These are phyloP conservation scores for Huiozyma naganishii DNA, from an alignment of 805 yeast genomes.

Conservation along the genomic window DNA sequence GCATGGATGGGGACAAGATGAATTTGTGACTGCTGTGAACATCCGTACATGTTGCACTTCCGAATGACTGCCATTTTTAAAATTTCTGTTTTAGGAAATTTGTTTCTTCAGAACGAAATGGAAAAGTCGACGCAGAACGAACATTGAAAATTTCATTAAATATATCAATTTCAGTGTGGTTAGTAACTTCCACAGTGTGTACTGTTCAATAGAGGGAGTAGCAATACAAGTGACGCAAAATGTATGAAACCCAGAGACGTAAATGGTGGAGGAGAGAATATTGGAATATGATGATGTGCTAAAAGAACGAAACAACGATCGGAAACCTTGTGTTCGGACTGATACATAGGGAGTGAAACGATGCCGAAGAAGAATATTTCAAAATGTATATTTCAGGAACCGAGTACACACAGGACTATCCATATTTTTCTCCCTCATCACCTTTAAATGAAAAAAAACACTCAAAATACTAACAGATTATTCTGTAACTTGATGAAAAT, in stretches of 20 bases:
- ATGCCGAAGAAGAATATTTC: neutral
- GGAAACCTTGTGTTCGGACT: too few relatives aligned
- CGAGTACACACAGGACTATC: too few relatives aligned
- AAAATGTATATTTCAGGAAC: neutral
- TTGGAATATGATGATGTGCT: too few relatives aligned
- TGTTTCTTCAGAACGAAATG: too few relatives aligned
- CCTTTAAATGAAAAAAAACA: neutral
- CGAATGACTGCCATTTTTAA: neutral
- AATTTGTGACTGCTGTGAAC: constrained; percentile 1
- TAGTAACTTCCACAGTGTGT: neutral
- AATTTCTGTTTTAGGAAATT: neutral
- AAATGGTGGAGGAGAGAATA: neutral
- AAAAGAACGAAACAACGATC: too few relatives aligned
- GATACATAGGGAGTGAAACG: too few relatives aligned
- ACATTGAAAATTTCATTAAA: neutral
- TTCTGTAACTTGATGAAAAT: neutral
- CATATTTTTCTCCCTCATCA: too few relatives aligned
- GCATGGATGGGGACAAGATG: constrained; percentile 15
- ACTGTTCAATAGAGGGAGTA: neutral
- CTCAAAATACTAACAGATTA: constrained; percentile 1
- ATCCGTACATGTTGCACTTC: neutral
- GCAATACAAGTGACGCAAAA: constrained; percentile 10
- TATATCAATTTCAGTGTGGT: neutral
- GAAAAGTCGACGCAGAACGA: too few relatives aligned
- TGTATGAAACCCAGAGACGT: constrained; percentile 4